Percentiles rank a stretch among this genome's conserved stretches.
phyloP scores from a whole-genome alignment of 2,329 filamentous ascomycete species.

The Arthrobotrys pseudoclavata region DNA sequence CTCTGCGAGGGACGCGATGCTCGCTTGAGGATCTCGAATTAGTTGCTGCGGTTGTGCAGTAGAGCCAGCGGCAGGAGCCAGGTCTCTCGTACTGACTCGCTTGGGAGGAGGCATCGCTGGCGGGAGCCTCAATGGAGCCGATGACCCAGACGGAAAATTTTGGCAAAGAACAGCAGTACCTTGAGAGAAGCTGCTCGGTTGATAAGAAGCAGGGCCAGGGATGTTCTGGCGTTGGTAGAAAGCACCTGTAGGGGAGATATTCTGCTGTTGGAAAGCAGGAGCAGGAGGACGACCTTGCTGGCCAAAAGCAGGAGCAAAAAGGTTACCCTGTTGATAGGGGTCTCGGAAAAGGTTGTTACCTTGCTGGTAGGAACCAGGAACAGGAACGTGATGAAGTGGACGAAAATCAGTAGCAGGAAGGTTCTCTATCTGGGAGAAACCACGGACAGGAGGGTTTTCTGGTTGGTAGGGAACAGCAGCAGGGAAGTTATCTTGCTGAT shows the following conservation, averaged over 20 bases:
- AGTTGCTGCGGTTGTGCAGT: background rate
- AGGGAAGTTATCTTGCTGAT: no score
- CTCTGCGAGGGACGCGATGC: constrained; percentile 3
- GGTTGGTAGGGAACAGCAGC: no score
- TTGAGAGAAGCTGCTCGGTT: background rate
- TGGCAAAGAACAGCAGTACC: background rate
- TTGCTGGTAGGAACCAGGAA: no score
- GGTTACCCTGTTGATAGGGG: background rate
- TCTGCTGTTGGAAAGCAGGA: background rate
- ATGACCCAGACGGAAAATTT: background rate
- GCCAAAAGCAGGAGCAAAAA: background rate
- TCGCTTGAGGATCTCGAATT: constrained; percentile 5
- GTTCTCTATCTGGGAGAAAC: no score
- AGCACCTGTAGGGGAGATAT: background rate
- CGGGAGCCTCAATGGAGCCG: background rate
- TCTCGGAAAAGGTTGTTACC: background rate
- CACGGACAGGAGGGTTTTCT: no score
- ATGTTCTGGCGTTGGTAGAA: background rate
- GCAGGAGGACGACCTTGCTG: no score
- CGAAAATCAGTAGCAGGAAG: no score
- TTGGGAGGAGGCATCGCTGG: background rate
- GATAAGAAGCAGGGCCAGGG: background rate
- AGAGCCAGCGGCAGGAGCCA: background rate
- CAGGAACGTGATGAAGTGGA: no score
- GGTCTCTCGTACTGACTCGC: constrained; percentile 9